Conservation (phyloP, 805 yeast genomes). For the Saccharomycopsis fibuligera region DNA sequence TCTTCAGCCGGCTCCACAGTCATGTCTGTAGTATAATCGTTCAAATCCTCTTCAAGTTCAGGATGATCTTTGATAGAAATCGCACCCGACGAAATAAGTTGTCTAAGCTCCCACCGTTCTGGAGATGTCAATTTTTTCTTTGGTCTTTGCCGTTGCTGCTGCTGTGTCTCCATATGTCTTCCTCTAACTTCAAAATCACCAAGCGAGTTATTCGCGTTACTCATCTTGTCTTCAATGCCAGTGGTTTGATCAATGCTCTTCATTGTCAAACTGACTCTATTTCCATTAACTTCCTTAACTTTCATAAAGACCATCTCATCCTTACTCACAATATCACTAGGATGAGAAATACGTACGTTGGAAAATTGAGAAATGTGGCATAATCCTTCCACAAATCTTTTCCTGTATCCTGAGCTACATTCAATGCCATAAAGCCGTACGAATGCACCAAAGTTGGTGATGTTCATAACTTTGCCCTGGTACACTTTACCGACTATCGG, state of each 20-base stretch:
- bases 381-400: slow-evolving; percentile 43
- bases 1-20: slow-evolving; percentile 35
- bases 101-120: slow-evolving; percentile 86
- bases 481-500: slow-evolving; percentile 44
- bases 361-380: slow-evolving; percentile 73
- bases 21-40: slow-evolving; percentile 23
- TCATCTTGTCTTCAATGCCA: slow-evolving; percentile 36
- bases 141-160: slow-evolving; percentile 20
- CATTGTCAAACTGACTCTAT: slow-evolving; percentile 55
- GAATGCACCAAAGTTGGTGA: slow-evolving; percentile 76
- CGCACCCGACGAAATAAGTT: slow-evolving; percentile 74
- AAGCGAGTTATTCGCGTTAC: background rate
- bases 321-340: slow-evolving; percentile 48
- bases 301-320: slow-evolving; percentile 63
- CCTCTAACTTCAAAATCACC: slow-evolving; percentile 16
- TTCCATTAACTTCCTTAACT: slow-evolving; percentile 42
- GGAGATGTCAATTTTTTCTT: slow-evolving; percentile 64
- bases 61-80: slow-evolving; percentile 63
- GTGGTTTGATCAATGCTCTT: slow-evolving; percentile 64
- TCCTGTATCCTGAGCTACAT: slow-evolving; percentile 23
- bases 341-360: slow-evolving; percentile 43
- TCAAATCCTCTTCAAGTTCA: slow-evolving; percentile 41
- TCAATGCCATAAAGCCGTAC: slow-evolving; percentile 42
- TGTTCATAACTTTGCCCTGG: slow-evolving; percentile 51
- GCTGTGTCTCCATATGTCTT: no score